A percentile compares a stretch with the other conserved stretches of the same genome.
phyloP scores from a whole-genome alignment of 441 rosid species.

The Brassica hybrid region DNA sequence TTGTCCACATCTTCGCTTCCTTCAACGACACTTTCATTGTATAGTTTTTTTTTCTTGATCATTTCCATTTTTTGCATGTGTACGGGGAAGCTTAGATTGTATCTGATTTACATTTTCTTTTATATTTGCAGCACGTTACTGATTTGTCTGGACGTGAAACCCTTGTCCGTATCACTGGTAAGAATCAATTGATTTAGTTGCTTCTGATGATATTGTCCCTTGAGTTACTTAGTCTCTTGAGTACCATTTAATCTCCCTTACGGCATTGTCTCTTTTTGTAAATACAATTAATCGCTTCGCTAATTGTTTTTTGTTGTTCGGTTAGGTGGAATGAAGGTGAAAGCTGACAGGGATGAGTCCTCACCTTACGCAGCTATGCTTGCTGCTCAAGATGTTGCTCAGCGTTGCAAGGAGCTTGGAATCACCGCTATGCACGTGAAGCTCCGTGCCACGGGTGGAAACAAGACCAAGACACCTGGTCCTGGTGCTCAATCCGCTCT shows the following conservation, averaged over 20 bases:
- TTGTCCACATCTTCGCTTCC: conserved; percentile 72
- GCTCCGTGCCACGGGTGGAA: conserved; percentile 76
- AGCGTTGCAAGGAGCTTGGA: conserved; percentile 76
- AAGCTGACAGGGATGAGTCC: conserved; percentile 73
- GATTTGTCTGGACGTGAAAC: conserved; percentile 80
- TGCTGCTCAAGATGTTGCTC: conserved; percentile 76
- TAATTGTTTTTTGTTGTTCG: background rate
- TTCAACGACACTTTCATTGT: conserved; percentile 80
- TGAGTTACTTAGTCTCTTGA: background rate
- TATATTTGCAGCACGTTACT: conserved; percentile 59
- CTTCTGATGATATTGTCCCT: background rate
- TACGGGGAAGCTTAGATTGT: background rate
- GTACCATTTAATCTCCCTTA: background rate
- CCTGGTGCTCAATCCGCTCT: conserved; percentile 85
- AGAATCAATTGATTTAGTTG: background rate
- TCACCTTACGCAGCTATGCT: conserved; percentile 85
- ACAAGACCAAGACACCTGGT: conserved; percentile 80
- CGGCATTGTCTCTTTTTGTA: background rate
- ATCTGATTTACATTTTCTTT: background rate
- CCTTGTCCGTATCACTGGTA: conserved; percentile 69
- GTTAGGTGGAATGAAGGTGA: conserved; percentile 68
- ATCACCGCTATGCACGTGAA: conserved; percentile 76
- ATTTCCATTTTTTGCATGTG: background rate
- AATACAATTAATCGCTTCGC: background rate
- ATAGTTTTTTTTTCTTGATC: conserved; percentile 17